Evolutionary conservation across 768 basidiomycete species (phyloP).

Genomic region (Hypsizygus marmoreus): DNA sequence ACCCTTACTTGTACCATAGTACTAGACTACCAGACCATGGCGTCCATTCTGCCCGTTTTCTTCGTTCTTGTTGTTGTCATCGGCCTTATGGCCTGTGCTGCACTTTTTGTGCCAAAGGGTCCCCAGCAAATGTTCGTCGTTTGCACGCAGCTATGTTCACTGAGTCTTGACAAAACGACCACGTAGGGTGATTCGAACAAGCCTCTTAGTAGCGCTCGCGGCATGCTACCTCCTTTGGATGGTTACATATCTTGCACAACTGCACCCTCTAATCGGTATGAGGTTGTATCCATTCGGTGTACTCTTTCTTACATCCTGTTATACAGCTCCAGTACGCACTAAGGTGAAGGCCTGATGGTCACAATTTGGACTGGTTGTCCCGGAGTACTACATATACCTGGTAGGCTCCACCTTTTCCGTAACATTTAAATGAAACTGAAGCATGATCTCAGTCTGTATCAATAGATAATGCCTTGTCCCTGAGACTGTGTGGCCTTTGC

Average conservation of each 20-base stretch:
- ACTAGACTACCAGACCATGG: constrained; percentile 47
- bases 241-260: constrained; percentile 93
- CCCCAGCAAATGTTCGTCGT: constrained; percentile 82
- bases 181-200: constrained; percentile 81
- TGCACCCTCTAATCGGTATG: constrained; percentile 85
- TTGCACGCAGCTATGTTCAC: not conserved
- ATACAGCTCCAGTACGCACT: constrained; percentile 16
- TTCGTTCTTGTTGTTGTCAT: constrained; percentile 65
- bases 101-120: constrained; percentile 80
- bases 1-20: too few relatives aligned
- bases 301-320: not conserved
- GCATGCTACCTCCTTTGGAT: constrained; percentile 97
- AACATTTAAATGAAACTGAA: not conserved
- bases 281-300: not conserved
- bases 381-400: constrained; percentile 33
- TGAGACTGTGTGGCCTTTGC: not conserved
- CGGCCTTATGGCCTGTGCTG: constrained; percentile 64
- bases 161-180: constrained; percentile 1
- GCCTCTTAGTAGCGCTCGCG: constrained; percentile 72
- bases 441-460: constrained; percentile 27
- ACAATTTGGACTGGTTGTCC: not conserved
- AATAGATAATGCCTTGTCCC: constrained; percentile 24
- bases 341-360: constrained; percentile 9
- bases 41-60: constrained; percentile 69
- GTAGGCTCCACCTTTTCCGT: constrained; percentile 17